Base-by-base conservation (phyloP, 1,284 basidiomycete species). In the Fomitopsis schrenkii region DNA sequence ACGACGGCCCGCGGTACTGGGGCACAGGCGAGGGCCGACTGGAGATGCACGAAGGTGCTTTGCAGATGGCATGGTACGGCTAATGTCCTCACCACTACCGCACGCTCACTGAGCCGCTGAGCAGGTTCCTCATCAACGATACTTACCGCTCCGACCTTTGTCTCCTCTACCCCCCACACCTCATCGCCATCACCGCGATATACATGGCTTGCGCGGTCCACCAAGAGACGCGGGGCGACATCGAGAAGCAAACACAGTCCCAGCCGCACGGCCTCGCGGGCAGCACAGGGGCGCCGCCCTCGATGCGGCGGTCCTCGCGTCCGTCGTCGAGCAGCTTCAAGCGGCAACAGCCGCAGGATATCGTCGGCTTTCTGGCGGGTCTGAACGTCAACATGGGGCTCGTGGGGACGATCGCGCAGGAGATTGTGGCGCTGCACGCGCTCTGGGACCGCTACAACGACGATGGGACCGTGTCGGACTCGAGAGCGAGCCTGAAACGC, bases 51-150 rank as follows among this genome's bases (percentile, higher is more conserved):
- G 83, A 87, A 58, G 81, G 80, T 5, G 86, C 87, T 0, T 72
- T 93, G 17, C 92, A 94, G 69, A 85, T 86, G 62, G 89, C 92
- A 41, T 94, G 91, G 90, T 88, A 70, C 10, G 79, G 52, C 58
- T 40, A 5, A 38, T 10, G 38, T 40, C 53, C 26, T 45, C 26
- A 12, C 19, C 17, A 12, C 8, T 14, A 12, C 44, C 38, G 56
- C 44, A 12, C 28, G 42, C 40, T 42, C 14, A 38, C 42, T 4
- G 35, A 30, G 28, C 7, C 35, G 10, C 4, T 15, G 8, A 9
- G 9, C 60, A 96, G 95, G 94, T 95, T 96, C 73, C 86, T 98
- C 66, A 88, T 98, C 70, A 99, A 98, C 77, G 97, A 99, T 75
- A 94, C 92, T 0, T 98, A 95, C 72, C 88, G 94, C 57, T 94